These are phyloP conservation scores for Dryadomyces sulphureus DNA, from an alignment of 2,329 filamentous ascomycete species.

Conservation along the genomic window DNA sequence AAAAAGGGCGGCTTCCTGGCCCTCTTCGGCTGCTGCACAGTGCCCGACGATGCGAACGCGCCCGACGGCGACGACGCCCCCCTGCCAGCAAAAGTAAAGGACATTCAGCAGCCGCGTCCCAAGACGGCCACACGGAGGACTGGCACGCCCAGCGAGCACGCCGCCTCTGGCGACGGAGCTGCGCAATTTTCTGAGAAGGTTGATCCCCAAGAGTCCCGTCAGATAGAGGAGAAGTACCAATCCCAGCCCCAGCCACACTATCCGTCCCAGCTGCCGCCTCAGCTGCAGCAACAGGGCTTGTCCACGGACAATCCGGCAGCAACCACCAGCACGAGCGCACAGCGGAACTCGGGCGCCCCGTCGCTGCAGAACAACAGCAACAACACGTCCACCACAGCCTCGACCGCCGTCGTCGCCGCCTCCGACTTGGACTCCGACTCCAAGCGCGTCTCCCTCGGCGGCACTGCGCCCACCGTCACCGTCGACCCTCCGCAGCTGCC, in stretches of 20 bases:
- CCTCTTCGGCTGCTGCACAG: conserved; percentile 52
- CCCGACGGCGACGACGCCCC: conserved; percentile 39
- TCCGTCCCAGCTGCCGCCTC: neutral
- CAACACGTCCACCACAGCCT: conserved; percentile 17
- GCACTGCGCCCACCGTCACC: conserved; percentile 23
- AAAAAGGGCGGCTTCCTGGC: conserved; percentile 37
- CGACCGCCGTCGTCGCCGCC: conserved; percentile 7
- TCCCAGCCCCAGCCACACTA: neutral
- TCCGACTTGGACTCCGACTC: conserved; percentile 27
- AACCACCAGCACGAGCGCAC: conserved; percentile 25
- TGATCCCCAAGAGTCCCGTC: conserved; percentile 12
- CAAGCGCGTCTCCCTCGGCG: conserved; percentile 24
- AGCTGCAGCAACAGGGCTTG: conserved; percentile 3
- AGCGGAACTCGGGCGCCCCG: conserved; percentile 30
- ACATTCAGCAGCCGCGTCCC: conserved; percentile 34
- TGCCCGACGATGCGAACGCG: conserved; percentile 42
- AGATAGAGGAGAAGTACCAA: conserved; percentile 5
- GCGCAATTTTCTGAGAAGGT: conserved; percentile 36
- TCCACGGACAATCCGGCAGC: conserved; percentile 17
- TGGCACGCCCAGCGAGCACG: conserved; percentile 36
- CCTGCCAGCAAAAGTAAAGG: conserved; percentile 38
- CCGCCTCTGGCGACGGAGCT: conserved; percentile 20
- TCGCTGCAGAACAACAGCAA: conserved; percentile 32
- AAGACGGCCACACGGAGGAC: conserved; percentile 39
- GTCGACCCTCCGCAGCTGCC: conserved; percentile 22